A percentile compares a stretch with the other conserved stretches of the same genome.
phyloP scores from a whole-genome alignment of 2,329 filamentous ascomycete genomes.

The Talaromyces sp. region DNA sequence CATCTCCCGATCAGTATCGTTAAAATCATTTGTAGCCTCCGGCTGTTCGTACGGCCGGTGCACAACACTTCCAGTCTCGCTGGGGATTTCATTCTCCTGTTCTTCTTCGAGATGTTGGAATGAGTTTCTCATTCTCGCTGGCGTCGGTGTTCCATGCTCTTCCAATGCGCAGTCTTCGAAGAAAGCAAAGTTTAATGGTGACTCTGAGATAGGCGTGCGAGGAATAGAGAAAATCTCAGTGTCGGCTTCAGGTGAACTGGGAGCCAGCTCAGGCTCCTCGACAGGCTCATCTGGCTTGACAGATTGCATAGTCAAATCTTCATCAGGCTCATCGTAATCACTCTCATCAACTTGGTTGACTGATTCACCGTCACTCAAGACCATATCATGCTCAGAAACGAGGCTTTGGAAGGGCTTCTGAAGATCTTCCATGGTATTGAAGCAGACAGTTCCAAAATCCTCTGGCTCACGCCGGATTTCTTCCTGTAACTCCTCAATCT shows the following conservation, averaged over 20 bases:
- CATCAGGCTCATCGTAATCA: background rate
- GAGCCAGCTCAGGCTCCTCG: background rate
- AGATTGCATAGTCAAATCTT: background rate
- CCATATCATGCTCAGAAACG: background rate
- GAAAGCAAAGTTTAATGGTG: background rate
- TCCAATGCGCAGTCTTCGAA: background rate
- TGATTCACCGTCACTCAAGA: background rate
- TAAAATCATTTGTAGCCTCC: constrained; percentile 18
- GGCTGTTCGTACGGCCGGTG: constrained; percentile 15
- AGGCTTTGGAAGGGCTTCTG: constrained; percentile 16
- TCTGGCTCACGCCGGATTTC: constrained; percentile 17
- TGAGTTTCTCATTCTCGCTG: background rate
- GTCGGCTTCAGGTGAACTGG: background rate
- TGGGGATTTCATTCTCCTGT: background rate
- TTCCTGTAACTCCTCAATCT: constrained; percentile 14
- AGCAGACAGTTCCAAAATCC: constrained; percentile 25
- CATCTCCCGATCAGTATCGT: constrained; percentile 19
- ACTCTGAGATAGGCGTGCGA: background rate
- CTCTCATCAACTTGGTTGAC: background rate
- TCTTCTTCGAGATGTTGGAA: background rate
- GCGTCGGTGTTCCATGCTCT: background rate
- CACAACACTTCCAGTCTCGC: background rate
- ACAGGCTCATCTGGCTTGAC: background rate
- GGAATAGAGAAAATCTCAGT: background rate
- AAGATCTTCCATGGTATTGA: constrained; percentile 23